Base-by-base conservation (phyloP, 192 early-diverging fungal genomes). In the Podochytrium sp. region DNA sequence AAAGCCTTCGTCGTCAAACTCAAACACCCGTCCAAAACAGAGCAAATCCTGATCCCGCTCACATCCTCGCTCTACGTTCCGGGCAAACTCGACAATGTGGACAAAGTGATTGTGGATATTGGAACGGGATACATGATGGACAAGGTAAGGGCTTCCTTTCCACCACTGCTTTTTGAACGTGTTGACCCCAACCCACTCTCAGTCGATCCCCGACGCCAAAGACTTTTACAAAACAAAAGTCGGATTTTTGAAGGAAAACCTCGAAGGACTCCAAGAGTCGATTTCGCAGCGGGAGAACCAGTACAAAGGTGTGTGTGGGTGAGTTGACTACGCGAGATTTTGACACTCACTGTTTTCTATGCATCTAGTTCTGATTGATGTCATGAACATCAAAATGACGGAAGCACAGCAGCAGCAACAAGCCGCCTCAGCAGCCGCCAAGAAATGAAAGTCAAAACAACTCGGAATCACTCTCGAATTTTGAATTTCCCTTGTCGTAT, bases 81-180 rank as follows among this genome's bases (percentile, higher is more conserved):
- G 56, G 97, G 94, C 63, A 91, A 92, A 74, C 83, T 98, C 30
- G 80, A 85, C 32, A 84, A 95, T 73, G 83, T 90, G 16, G 87
- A 93, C 55, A 93, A 89, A 51, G 94, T 98, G 12, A 91, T 97
- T 70, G 92, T 98, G 1, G 97, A 98, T 79, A 90, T 96, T 50
- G 97, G 97, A 53, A 97, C 97, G 20, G 97, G 97, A 35, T 98
- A 98, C 79, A 96, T 91, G 74, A 89, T 96, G 29, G 93, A 96
- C 78, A 97, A 98, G 88, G 93, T 93, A 78, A 23, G 79, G 0
- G 37, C 23, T 50, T 5, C 67, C 6, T 7, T 79, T n/a, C n/a
- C n/a, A n/a, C 37, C 64, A n/a, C 53, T 38, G 18, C 65, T 18
- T 18, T 41, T 56, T 40, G 14, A 59, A 14, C 34, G 10, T 5